Percentiles rank a stretch among this genome's conserved stretches.
These are phyloP conservation scores for Pulveroboletus sp. DNA, from an alignment of 768 basidiomycete species.

Conservation along the genomic window DNA sequence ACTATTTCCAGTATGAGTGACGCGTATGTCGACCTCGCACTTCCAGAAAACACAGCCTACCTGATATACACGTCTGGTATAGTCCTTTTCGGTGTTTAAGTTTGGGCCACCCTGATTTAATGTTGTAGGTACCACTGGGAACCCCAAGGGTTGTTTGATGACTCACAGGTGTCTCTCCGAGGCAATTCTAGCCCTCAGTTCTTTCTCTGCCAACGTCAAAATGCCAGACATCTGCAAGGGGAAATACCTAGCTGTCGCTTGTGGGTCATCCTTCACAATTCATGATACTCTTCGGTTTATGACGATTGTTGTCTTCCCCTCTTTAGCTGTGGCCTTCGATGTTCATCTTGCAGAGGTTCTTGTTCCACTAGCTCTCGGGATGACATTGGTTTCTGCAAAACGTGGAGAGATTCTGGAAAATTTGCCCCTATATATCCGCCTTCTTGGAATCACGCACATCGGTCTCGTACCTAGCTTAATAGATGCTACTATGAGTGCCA, in stretches of 20 bases:
- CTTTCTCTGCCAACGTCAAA: slow-evolving; percentile 18
- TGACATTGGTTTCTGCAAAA: slow-evolving; percentile 40
- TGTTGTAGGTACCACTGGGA: slow-evolving; percentile 42
- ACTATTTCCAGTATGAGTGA: slow-evolving; percentile 28
- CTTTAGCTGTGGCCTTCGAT: slow-evolving; percentile 47
- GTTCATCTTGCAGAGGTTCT: slow-evolving; percentile 46
- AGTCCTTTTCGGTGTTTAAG: background rate
- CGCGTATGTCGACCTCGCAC: slow-evolving; percentile 28
- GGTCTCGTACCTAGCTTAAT: slow-evolving; percentile 51
- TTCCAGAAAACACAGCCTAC: slow-evolving; percentile 36
- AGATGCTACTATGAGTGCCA: slow-evolving; percentile 41
- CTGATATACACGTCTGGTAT: slow-evolving; percentile 49
- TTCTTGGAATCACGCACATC: slow-evolving; percentile 44
- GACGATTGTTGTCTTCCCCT: background rate
- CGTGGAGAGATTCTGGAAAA: slow-evolving; percentile 38
- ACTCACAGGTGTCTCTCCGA: slow-evolving; percentile 32
- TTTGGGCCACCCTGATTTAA: slow-evolving; percentile 9
- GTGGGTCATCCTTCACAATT: slow-evolving; percentile 24
- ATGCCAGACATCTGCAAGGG: slow-evolving; percentile 25
- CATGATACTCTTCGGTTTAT: background rate
- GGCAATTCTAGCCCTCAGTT: slow-evolving; percentile 29
- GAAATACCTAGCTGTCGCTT: slow-evolving; percentile 40
- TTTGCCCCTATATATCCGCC: slow-evolving; percentile 36
- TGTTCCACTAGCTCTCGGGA: slow-evolving; percentile 39
- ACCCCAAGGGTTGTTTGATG: slow-evolving; percentile 47